Conservation (phyloP, 2,329 filamentous ascomycete species). For the Pyricularia sp. region DNA sequence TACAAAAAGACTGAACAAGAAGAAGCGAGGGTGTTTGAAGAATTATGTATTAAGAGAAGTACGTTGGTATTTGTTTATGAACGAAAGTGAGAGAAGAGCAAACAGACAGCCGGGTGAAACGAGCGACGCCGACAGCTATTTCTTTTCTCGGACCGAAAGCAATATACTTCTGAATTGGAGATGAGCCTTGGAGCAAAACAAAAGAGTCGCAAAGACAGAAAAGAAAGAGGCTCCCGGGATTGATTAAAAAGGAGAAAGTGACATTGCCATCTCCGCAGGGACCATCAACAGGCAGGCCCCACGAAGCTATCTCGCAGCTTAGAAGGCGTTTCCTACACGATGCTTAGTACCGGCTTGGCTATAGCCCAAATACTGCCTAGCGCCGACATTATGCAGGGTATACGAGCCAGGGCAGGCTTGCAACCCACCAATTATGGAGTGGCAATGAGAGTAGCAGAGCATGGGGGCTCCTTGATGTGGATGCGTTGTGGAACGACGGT, state of each 20-base stretch:
- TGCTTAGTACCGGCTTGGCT: slow-evolving; percentile 1
- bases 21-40: neutral
- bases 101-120: neutral
- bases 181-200: neutral
- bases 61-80: neutral
- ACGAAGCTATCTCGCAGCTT: neutral
- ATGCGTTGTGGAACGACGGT: neutral
- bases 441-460: neutral
- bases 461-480: neutral
- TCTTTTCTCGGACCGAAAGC: slow-evolving; percentile 1
- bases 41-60: neutral
- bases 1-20: neutral
- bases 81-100: neutral
- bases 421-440: neutral
- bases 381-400: neutral
- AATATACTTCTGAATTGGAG: neutral
- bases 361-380: neutral
- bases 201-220: neutral
- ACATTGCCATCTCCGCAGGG: neutral
- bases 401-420: neutral
- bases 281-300: neutral
- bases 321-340: neutral
- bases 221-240: neutral
- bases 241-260: neutral
- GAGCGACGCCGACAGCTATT: neutral